Base-by-base conservation (phyloP, 805 yeast species). In the Teunomyces lycoperdinae region DNA sequence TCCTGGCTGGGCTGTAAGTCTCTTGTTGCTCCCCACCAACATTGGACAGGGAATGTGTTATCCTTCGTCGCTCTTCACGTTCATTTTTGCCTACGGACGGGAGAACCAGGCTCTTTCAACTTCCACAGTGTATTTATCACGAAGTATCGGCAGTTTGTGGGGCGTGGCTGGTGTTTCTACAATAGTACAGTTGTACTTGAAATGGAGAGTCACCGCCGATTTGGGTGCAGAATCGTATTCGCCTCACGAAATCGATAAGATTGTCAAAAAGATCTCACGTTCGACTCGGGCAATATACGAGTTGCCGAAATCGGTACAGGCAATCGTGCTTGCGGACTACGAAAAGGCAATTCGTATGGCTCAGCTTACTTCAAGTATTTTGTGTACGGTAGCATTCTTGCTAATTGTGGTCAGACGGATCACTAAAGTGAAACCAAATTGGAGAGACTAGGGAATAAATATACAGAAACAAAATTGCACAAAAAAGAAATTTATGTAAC, bases 71-170 rank as follows among this genome's bases (percentile, higher is more conserved):
- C 52, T 71, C 36, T 71, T 71, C 51, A 53, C 70, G 7, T 70
- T 70, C 46, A 57, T 71, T 11, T 69, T 67, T 54, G 65, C 62
- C 11, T 67, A 58, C 45, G 63, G 64, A 2, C 47, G 53, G 10
- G 49, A 50, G 14, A 58, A 63, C 44, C 76, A 71, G 50, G 76
- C 75, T 3, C 63, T 68, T 6, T 68, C 74, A 1, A 71, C 76
- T 8, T 67, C 74, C 8, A 68, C 72, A 3, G 62, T 68, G 4
- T 68, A 68, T 46, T 56, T 70, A 30, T 60, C 67, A 58, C 57
- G 76, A 50, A 68, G 72, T 48, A 58, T 70, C 30, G 75, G 75
- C 6, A 69, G 71, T 3, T 73, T 70, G 1, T 70, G 73, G 70
- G 75, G 75, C 7, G 73, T 69, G 17, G 43, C 43, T 3, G 34